Evolutionary conservation across 148 eudicot genomes (phyloP).

Genomic region (Euryodendron excelsum): DNA sequence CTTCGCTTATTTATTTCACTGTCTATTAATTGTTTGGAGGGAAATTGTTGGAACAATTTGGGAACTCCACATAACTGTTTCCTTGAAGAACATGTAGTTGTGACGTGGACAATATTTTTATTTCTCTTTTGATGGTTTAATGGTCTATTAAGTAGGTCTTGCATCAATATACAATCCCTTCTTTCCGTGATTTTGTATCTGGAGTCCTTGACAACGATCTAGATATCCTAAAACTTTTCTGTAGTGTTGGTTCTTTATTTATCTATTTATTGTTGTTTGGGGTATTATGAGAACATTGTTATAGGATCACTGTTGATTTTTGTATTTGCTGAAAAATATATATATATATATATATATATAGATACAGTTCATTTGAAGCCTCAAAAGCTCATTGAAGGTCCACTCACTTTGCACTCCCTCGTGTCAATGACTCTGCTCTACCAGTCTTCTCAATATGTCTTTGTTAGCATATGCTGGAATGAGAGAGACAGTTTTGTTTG

Average conservation of each 20-base stretch:
- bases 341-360: neutral
- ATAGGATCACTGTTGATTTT: neutral
- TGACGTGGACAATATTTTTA: neutral
- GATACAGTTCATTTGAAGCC: neutral
- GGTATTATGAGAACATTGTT: neutral
- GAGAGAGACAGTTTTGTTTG: neutral
- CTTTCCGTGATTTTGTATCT: neutral
- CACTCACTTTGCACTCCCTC: neutral
- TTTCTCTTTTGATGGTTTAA: neutral
- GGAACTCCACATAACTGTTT: neutral
- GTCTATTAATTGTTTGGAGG: neutral
- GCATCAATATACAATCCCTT: neutral
- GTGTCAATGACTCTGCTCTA: neutral
- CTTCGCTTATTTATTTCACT: neutral
- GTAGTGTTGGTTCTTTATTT: neutral
- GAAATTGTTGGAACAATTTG: neutral
- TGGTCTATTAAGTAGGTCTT: neutral
- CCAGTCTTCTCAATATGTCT: slow-evolving; percentile 1
- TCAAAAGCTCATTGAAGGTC: neutral
- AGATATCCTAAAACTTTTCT: neutral
- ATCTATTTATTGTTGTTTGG: neutral
- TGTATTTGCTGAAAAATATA: neutral
- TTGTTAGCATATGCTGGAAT: neutral
- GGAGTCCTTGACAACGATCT: neutral
- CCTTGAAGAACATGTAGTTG: neutral